A percentile compares a stretch with the other conserved stretches of the same genome.
These are phyloP conservation scores for Boletus sensibilis DNA, from an alignment of 768 basidiomycete species.

Conservation along the genomic window DNA sequence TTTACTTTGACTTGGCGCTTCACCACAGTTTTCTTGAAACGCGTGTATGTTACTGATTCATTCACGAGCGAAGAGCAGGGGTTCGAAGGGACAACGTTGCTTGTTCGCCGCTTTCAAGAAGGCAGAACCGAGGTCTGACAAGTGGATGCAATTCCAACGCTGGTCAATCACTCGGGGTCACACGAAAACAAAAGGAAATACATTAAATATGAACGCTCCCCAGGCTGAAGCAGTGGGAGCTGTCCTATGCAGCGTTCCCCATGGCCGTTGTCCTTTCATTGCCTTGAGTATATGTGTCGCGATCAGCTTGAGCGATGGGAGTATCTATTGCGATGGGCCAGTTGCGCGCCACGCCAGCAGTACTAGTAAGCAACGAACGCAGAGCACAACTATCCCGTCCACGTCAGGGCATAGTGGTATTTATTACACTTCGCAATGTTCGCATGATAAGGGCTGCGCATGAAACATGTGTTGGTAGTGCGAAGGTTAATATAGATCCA, in stretches of 20 bases:
- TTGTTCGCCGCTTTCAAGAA: background rate
- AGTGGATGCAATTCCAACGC: background rate
- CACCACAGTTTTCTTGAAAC: background rate
- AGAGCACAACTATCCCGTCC: background rate
- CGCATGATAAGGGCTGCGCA: background rate
- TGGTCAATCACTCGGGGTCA: background rate
- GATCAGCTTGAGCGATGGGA: background rate
- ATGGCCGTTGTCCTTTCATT: too few species aligned
- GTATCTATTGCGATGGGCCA: background rate
- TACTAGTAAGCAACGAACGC: background rate
- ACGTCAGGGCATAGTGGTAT: background rate
- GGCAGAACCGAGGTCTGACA: background rate
- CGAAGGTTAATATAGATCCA: background rate
- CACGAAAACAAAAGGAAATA: background rate
- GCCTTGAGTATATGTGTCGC: background rate
- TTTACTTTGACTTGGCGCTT: background rate
- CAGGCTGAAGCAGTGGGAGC: background rate
- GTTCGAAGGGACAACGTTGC: background rate
- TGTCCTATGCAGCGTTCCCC: background rate
- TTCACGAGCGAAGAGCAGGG: constrained; percentile 1
- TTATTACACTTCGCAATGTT: background rate
- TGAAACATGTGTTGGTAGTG: background rate
- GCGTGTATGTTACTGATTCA: background rate
- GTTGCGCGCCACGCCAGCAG: background rate
- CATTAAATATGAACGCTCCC: background rate